Conservation (phyloP, 495 filamentous ascomycete species). For the Neurospora sp. region DNA sequence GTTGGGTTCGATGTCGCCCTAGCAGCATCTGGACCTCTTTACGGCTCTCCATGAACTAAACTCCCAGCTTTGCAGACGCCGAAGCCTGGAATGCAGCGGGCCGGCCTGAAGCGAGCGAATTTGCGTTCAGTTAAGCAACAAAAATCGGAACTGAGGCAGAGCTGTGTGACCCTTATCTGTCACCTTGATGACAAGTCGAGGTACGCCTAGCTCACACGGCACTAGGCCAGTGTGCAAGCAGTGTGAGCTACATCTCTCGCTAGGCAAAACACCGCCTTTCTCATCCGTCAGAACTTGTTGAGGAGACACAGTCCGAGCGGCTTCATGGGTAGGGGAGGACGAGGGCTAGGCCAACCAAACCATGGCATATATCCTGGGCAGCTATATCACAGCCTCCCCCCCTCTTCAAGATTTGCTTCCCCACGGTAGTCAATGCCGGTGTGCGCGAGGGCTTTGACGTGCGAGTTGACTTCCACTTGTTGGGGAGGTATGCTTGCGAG, state of each 20-base stretch:
- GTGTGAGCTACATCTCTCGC: not conserved
- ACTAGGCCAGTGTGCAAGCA: not conserved
- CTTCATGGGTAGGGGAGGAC: not conserved
- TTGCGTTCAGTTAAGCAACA: slow-evolving; percentile 1
- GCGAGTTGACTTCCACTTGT: not conserved
- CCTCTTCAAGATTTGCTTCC: slow-evolving; percentile 1
- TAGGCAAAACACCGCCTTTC: not conserved
- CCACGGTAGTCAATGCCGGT: slow-evolving; percentile 18
- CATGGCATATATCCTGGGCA: not conserved
- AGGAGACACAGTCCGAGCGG: not conserved
- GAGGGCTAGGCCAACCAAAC: not conserved
- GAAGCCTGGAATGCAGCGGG: not conserved
- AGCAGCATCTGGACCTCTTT: not conserved
- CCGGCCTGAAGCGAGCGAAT: slow-evolving; percentile 8
- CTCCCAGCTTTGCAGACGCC: not conserved
- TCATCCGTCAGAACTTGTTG: not conserved
- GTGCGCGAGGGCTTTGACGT: slow-evolving; percentile 2
- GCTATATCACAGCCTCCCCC: not conserved
- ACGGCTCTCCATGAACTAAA: not conserved
- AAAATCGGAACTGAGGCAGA: not conserved
- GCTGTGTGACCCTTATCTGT: not conserved
- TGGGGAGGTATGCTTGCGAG: slow-evolving; percentile 4
- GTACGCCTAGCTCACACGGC: not conserved
- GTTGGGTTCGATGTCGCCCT: not conserved
- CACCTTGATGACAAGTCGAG: not conserved